phyloP scores from a whole-genome alignment of 768 basidiomycete genomes.

The Polyporus arcularius region DNA sequence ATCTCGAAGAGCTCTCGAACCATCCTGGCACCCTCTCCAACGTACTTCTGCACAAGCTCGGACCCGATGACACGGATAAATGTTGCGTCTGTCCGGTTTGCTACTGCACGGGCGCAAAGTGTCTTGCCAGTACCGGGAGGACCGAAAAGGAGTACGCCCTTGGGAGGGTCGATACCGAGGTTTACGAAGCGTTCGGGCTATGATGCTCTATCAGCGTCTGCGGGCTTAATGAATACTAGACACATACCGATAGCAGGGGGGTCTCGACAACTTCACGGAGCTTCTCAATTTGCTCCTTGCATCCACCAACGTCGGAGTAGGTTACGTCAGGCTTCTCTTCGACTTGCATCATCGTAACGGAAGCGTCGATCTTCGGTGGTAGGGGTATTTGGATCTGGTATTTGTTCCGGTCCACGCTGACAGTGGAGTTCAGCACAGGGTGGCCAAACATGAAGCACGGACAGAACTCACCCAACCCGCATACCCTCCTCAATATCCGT shows the following conservation, averaged over 20 bases:
- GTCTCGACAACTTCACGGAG: constrained; percentile 97
- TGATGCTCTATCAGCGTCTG: neutral
- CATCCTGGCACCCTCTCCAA: constrained; percentile 98
- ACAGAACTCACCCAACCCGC: constrained; percentile 86
- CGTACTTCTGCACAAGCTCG: constrained; percentile 99
- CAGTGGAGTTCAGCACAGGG: neutral
- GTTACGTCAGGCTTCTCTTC: constrained; percentile 99
- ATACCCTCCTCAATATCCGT: constrained; percentile 99
- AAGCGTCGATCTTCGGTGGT: constrained; percentile 98
- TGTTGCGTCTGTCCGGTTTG: constrained; percentile 97
- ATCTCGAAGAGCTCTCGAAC: constrained; percentile 98
- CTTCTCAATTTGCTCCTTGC: constrained; percentile 99
- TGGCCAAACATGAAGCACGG: neutral
- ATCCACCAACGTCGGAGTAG: constrained; percentile 96
- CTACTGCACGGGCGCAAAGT: constrained; percentile 95
- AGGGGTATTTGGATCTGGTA: constrained; percentile 99
- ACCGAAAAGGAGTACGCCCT: constrained; percentile 94
- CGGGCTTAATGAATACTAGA: neutral
- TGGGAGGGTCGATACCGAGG: constrained; percentile 98
- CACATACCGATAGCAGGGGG: constrained; percentile 83
- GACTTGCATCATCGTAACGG: constrained; percentile 99
- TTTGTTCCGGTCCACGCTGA: constrained; percentile 90
- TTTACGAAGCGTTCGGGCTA: constrained; percentile 99
- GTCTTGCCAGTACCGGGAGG: constrained; percentile 99
- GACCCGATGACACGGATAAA: constrained; percentile 99